Evolutionary conservation across 2,329 filamentous ascomycete genomes (phyloP), one percentile per base, ranked within the genome.

Genomic region (Aureobasidium sp.): DNA sequence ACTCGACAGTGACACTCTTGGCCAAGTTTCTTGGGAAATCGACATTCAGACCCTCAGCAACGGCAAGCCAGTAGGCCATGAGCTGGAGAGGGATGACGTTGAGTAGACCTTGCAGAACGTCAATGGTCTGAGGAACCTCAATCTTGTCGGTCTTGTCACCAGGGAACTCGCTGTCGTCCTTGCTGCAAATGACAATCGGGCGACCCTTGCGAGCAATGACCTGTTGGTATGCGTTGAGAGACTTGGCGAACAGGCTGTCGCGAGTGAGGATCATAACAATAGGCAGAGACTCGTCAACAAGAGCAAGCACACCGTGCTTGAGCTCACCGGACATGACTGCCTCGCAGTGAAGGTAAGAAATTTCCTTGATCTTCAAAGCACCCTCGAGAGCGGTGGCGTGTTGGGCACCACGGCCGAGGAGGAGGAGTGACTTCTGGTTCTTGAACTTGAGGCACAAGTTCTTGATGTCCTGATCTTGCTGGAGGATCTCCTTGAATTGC

Each of bases 181-280:
- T 78, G 76, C 97, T 97, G 85, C 93, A 98, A 70, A 98, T 97
- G 66, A 98, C 91, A 69, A 98, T 98, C 58, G 93, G 93, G 71
- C 93, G 91, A 67, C 93, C 93, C 66, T 85, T 83, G 70, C 93
- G 91, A 62, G 93, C 93, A 78, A 95, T 91, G 66, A 98, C 93
- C 79, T 98, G 93, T 76, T 98, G 93, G 74, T 97, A 98, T 65
- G 93, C 93, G 72, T 98, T 98, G 66, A 98, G 79, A n/a, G 93
- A 97, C 78, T 98, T 98, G 71, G 86, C 86, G 77, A 98, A 98
- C 67, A 98, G 85, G 63, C 90, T 81, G 69, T 98, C 93, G 57
- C 93, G 87, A 52, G 93, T 98, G 57, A 98, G 79, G 67, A 98
- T 97, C 93, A 98, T 98, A 73, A 98, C 95, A 71, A 98, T 98